Evolutionary conservation across 768 basidiomycete species (phyloP), one percentile per base, ranked within the genome.

Genomic region (Hygrophorus pudorinus): DNA sequence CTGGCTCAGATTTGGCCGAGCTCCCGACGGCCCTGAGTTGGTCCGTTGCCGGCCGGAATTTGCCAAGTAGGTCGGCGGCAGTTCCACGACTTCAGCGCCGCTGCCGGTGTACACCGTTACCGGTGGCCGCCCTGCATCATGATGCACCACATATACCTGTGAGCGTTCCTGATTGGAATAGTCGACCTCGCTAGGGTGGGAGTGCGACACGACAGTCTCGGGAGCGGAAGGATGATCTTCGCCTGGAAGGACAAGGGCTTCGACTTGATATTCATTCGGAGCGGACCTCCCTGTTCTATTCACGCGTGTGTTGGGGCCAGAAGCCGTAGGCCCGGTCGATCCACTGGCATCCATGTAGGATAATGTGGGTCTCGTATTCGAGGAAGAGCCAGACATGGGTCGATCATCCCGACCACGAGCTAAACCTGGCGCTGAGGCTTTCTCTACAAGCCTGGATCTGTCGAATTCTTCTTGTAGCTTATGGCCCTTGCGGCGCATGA

Each of bases 71-170:
- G 4, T 24, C 24, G 78, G 78, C 7, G 77, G 78, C 9, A 81
- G 62, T 57, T 81, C 78, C 7, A 78, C 73, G 5, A 79, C 71
- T 47, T 75, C 64, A 9, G 74, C 69, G 12, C 76, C 77, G 37
- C 71, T 66, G 41, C 65, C 63, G 43, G 75, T 70, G 51, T 72
- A 77, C n/a, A 78, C 74, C 2, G 76, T 75, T 31, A 81, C 73
- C 0, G 78, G 78, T 10, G 76, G 58, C 13, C 67, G 56, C 8
- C 76, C 73, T 13, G 65, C 68, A 51, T 79, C 77, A 51, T 78
- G 78, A 49, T 79, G 79, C 27, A 81, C 67, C 32, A 78, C 74
- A 50, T 78, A 78, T 8, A 78, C 68, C 55, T 64, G 64, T 29
- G 51, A 40, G 12, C 43, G 46, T 35, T 51, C 54, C 34, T 49